Percentiles rank a stretch among this genome's conserved stretches.
These are phyloP conservation scores for Urostyla sp. DNA, from an alignment of 73 alveolate genomes.

Conservation along the genomic window DNA sequence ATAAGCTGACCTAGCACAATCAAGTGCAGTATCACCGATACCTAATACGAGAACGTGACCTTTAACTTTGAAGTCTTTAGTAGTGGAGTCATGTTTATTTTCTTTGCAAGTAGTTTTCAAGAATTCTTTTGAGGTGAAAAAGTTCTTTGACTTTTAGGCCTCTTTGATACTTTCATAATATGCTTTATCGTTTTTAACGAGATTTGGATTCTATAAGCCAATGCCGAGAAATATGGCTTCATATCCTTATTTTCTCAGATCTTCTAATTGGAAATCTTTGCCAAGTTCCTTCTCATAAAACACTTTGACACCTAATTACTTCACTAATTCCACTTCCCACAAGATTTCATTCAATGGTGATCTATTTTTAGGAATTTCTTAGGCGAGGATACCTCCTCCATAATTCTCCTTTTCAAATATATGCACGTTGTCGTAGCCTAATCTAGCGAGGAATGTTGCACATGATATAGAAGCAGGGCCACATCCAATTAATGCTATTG, in stretches of 20 bases:
- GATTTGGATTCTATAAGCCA: conserved; percentile 64
- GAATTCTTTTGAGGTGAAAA: conserved; percentile 61
- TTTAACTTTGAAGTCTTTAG: conserved; percentile 73
- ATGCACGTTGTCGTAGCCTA: conserved; percentile 71
- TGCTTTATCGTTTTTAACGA: conserved; percentile 49
- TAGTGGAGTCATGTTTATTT: conserved; percentile 36
- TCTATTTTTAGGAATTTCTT: conserved; percentile 75
- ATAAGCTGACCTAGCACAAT: conserved; percentile 86
- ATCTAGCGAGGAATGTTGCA: conserved; percentile 76
- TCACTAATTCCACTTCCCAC: conserved; percentile 76
- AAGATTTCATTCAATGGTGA: conserved; percentile 68
- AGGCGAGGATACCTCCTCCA: conserved; percentile 73
- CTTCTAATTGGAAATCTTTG: conserved; percentile 63
- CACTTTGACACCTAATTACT: conserved; percentile 65
- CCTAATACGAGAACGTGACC: conserved; percentile 90
- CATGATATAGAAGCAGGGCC: conserved; percentile 77
- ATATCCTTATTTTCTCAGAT: conserved; percentile 61
- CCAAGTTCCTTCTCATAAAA: conserved; percentile 70
- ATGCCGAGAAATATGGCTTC: conserved; percentile 66
- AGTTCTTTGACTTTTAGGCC: conserved; percentile 53
- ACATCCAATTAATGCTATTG: conserved; percentile 75
- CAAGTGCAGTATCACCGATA: conserved; percentile 89
- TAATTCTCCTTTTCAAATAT: conserved; percentile 63
- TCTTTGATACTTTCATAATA: conserved; percentile 29
- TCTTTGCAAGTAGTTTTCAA: conserved; percentile 45